Evolutionary conservation across 192 early-diverging fungal genomes (phyloP).

Genomic region (Coemansia sp.): DNA sequence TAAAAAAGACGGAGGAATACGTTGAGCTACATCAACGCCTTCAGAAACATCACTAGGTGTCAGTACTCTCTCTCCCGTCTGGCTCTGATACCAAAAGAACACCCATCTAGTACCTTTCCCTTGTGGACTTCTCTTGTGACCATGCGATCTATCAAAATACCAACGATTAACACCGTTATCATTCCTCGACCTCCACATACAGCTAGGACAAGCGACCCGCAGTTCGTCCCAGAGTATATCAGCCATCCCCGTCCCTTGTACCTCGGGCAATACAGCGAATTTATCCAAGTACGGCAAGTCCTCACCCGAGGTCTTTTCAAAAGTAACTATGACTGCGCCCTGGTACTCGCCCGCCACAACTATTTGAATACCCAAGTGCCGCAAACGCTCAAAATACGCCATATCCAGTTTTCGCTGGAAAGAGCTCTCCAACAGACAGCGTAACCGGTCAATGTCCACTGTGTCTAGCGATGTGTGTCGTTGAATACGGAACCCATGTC

Average conservation of each 20-base stretch:
- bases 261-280: constrained; percentile 82
- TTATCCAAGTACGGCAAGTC: constrained; percentile 82
- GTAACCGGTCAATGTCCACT: constrained; percentile 55
- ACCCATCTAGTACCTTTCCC: constrained; percentile 74
- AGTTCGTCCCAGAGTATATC: constrained; percentile 93
- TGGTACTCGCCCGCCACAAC: constrained; percentile 92
- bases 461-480: constrained; percentile 58
- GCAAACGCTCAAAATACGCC: constrained; percentile 61
- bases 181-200: constrained; percentile 80
- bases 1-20: constrained; percentile 64
- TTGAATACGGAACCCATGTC: constrained; percentile 72
- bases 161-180: constrained; percentile 94
- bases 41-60: constrained; percentile 40
- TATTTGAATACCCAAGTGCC: constrained; percentile 59
- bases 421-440: constrained; percentile 72
- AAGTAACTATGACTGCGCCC: constrained; percentile 85
- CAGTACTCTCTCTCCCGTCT: background rate
- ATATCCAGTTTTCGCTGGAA: constrained; percentile 68
- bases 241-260: constrained; percentile 90
- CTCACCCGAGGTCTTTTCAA: constrained; percentile 49
- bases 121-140: constrained; percentile 54
- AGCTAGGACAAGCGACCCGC: constrained; percentile 66
- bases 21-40: constrained; percentile 57
- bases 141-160: constrained; percentile 93
- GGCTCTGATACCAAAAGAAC: constrained; percentile 74